Base-by-base conservation (phyloP, 1,139 yeast species). In the Petasospora fabianii region DNA sequence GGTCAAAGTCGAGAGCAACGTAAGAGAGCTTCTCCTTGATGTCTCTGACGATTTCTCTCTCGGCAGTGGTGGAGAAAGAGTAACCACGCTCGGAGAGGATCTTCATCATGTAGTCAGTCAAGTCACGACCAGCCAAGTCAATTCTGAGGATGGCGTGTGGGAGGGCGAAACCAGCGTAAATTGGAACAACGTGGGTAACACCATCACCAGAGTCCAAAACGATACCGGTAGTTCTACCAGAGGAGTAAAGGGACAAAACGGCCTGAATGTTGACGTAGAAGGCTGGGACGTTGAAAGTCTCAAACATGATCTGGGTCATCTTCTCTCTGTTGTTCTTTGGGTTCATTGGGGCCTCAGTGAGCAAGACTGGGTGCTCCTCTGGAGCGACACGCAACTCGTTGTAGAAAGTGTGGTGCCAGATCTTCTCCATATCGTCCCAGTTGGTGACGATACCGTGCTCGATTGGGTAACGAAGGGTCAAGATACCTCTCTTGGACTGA, bases 381-480 rank as follows among this genome's bases (percentile, higher is more conserved):
- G 96, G 96, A 48, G 97, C 97, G 69, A 92, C 95, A 76, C 96
- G 85, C 72, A 86, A 83, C 74, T 86, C 96, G 74, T 86, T 87
- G 88, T 85, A 86, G 77, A 86, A 87, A 61, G 96, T 86, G 80
- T 86, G 96, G 73, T 86, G 96, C 96, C 97, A 87, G 75, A 92
- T 92, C 80, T 86, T 92, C 83, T 90, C 98, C 97, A 92, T 92
- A 71, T 92, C 98, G 68, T 92, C 97, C 98, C 98, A 92, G 92
- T 92, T 92, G 75, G 96, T 92, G 57, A 92, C 98, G 61, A 92
- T 88, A 86, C 98, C 98, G 80, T 92, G 98, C 78, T 92, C 98
- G 69, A 92, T 92, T 66, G 98, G 98, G 79, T 92, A 92, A 76
- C 96, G 86, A 70, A 92, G 77, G 63, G 97, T 88, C 68, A 92